phyloP scores from a whole-genome alignment of 2,329 filamentous ascomycete genomes.

The Geosmithia morbida region DNA sequence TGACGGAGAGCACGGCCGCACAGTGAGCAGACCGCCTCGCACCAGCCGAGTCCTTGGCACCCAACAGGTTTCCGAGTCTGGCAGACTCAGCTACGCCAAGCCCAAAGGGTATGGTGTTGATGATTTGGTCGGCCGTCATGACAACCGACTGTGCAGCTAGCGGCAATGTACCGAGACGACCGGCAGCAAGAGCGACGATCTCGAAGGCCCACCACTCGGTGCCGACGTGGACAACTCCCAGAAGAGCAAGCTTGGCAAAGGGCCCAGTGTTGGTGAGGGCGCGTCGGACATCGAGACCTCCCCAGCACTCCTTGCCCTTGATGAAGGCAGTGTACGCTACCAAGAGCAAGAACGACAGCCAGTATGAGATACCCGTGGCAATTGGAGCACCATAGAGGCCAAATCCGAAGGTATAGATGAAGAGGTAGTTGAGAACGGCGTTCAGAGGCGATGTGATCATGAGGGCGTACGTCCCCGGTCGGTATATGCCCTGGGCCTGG shows the following conservation, averaged over 20 bases:
- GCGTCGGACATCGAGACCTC: slow-evolving; percentile 47
- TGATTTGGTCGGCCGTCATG: slow-evolving; percentile 77
- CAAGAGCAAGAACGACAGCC: slow-evolving; percentile 66
- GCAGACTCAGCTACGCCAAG: slow-evolving; percentile 70
- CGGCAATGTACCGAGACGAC: slow-evolving; percentile 62
- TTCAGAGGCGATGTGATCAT: slow-evolving; percentile 73
- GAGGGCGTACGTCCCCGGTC: slow-evolving; percentile 69
- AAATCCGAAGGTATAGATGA: slow-evolving; percentile 56
- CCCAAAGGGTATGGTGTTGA: slow-evolving; percentile 78
- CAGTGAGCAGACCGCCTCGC: slow-evolving; percentile 61
- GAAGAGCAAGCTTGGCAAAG: slow-evolving; percentile 59
- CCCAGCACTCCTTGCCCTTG: slow-evolving; percentile 64
- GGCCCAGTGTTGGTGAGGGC: slow-evolving; percentile 53
- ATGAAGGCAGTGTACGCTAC: slow-evolving; percentile 60
- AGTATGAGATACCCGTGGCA: slow-evolving; percentile 75
- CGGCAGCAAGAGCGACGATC: slow-evolving; percentile 73
- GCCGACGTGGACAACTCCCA: slow-evolving; percentile 72
- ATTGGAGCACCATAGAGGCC: slow-evolving; percentile 69
- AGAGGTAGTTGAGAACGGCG: slow-evolving; percentile 64
- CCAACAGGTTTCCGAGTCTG: slow-evolving; percentile 67
- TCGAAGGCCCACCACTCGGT: slow-evolving; percentile 95
- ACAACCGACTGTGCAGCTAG: slow-evolving; percentile 77
- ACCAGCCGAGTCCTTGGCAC: slow-evolving; percentile 47
- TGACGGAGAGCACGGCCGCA: slow-evolving; percentile 57
- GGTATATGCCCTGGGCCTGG: slow-evolving; percentile 81